Percentiles rank a stretch among this genome's conserved stretches.
These are phyloP conservation scores for Warburgia ugandensis DNA, from an alignment of 164 flowering plant genomes.

Conservation along the genomic window DNA sequence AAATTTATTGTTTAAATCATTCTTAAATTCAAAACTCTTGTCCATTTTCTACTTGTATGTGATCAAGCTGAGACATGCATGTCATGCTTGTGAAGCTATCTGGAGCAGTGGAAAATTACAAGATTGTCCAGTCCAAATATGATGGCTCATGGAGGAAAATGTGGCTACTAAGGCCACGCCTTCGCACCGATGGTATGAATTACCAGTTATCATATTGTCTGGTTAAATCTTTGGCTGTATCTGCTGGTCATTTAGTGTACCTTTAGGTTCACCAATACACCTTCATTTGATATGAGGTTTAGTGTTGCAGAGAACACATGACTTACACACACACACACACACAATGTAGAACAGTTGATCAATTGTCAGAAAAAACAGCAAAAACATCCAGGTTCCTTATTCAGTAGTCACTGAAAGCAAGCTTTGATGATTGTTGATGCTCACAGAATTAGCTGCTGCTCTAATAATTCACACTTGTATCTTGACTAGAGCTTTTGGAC, in stretches of 20 bases:
- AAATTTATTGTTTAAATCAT: too few species aligned
- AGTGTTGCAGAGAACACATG: not conserved
- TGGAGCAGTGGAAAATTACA: constrained; percentile 75
- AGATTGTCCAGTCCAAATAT: constrained; percentile 64
- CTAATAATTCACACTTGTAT: too few species aligned
- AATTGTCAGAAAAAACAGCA: too few species aligned
- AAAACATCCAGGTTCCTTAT: too few species aligned
- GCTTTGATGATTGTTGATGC: too few species aligned
- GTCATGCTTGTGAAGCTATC: constrained; percentile 32
- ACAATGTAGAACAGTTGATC: too few species aligned
- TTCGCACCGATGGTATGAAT: constrained; percentile 84
- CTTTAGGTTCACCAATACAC: too few species aligned
- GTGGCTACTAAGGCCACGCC: constrained; percentile 93
- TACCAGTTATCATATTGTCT: not conserved
- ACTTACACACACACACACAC: not conserved
- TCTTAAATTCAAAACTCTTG: not conserved
- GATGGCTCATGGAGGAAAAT: constrained; percentile 94
- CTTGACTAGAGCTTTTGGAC: too few species aligned
- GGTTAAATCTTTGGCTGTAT: not conserved
- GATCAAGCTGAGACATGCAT: constrained; percentile 4
- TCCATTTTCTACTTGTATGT: not conserved
- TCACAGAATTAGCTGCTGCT: too few species aligned
- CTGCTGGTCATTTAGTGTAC: too few species aligned
- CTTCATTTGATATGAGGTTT: too few species aligned
- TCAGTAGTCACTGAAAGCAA: too few species aligned